Conservation (phyloP, 345 rosid genomes). For the Geranium rotundifolium region DNA sequence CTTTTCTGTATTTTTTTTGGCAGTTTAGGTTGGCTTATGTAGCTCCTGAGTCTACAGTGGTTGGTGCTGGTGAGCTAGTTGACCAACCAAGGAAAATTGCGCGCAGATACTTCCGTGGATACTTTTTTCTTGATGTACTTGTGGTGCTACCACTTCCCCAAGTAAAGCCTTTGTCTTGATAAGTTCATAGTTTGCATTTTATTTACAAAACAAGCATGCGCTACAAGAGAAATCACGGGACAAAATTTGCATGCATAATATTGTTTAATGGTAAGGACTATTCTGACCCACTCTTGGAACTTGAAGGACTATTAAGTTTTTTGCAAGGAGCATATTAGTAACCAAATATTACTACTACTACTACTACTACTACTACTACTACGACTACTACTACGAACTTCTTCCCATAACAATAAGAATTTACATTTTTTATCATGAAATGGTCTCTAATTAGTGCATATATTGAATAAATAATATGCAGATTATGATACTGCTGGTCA, state of each 20-base stretch:
- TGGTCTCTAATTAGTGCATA: neutral
- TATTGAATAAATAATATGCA: conserved; percentile 9
- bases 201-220: too few species aligned
- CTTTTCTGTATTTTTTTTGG: conserved; percentile 10
- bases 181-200: neutral
- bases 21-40: conserved; percentile 86
- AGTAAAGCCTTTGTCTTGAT: conserved; percentile 26
- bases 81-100: conserved; percentile 74
- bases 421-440: conserved; percentile 2
- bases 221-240: too few species aligned
- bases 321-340: too few species aligned
- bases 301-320: too few species aligned
- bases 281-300: too few species aligned
- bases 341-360: too few species aligned
- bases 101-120: conserved; percentile 40
- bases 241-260: too few species aligned
- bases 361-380: too few species aligned
- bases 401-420: too few species aligned
- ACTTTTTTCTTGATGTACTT: conserved; percentile 51
- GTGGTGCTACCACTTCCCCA: conserved; percentile 73
- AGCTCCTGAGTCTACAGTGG: conserved; percentile 70
- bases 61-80: conserved; percentile 85
- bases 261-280: too few species aligned
- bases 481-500: conserved; percentile 40
- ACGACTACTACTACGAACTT: too few species aligned